Evolutionary conservation across 208 protist genomes (phyloP).

Genomic region (Sergeia podlipaevii): DNA sequence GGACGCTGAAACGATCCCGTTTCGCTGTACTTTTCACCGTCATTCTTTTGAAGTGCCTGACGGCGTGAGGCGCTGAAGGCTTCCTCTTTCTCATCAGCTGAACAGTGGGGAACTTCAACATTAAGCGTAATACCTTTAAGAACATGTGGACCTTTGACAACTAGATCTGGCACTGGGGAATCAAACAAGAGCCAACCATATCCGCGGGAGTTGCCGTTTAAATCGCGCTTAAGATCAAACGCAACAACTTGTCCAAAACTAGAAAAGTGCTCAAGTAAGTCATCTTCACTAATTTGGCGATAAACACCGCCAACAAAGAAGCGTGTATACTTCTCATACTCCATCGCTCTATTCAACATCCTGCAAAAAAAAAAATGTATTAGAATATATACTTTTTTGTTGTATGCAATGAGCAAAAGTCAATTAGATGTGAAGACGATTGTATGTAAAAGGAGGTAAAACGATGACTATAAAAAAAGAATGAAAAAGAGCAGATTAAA

Average conservation of each 20-base stretch:
- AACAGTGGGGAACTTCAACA: slow-evolving; percentile 12
- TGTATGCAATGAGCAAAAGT: slow-evolving; percentile 3
- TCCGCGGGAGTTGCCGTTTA: slow-evolving; percentile 42
- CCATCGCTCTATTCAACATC: background rate
- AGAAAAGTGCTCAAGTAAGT: slow-evolving; percentile 40
- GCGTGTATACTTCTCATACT: background rate
- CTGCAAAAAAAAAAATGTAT: slow-evolving; percentile 5
- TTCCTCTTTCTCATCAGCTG: background rate
- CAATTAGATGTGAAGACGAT: slow-evolving; percentile 8
- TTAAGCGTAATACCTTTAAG: slow-evolving; percentile 16
- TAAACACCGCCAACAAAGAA: slow-evolving; percentile 60
- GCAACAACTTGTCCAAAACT: slow-evolving; percentile 22
- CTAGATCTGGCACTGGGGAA: background rate
- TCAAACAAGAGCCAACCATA: slow-evolving; percentile 59
- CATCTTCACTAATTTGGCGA: slow-evolving; percentile 28
- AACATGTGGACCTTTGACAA: slow-evolving; percentile 8
- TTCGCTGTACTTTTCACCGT: too few species aligned
- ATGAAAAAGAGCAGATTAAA: slow-evolving; percentile 5
- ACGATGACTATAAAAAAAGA: slow-evolving; percentile 8
- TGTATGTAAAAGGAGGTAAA: slow-evolving; percentile 1
- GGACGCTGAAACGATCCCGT: too few species aligned
- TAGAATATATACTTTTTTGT: slow-evolving; percentile 11
- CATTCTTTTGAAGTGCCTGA: background rate
- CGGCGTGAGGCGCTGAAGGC: background rate
- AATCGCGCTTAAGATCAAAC: slow-evolving; percentile 29